Evolutionary conservation across 306 rosid genomes (phyloP), one percentile per base, ranked within the genome.

Genomic region (Quillaja saponaria): DNA sequence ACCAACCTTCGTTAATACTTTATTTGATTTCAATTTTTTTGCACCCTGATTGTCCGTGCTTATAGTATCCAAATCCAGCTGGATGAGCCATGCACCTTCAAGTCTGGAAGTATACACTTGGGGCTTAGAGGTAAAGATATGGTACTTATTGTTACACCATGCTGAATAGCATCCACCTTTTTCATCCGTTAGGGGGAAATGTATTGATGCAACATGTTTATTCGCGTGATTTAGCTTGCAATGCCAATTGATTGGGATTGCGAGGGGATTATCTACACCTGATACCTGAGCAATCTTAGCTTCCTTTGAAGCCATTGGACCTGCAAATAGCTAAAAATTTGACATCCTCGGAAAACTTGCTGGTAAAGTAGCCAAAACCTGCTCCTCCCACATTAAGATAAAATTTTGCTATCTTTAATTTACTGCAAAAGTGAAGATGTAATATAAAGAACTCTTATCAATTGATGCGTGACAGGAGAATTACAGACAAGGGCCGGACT

Each of bases 81-180:
- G 99, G 95, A 62, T 81, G 86, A 58, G 91, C 90, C n/a, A 87
- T 85, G 95, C 78, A 89, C 95, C 63, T 88, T 81, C 83, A 84
- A 92, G 77, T 84, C 71, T 45, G 99, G 99, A 63, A 87, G 99
- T 49, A 61, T 89, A 53, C 86, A 89, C 71, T 89, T 87, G 96
- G 96, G 95, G 76, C 79, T n/a, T 92, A 58, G 96, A 92, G 72
- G 95, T 89, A 89, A 53, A 80, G 85, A 85, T 85, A 89, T 8
- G 99, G 97, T 89, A 80, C 59, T 78, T 55, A 12, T 64, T 19
- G 17, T 49, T 37, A 25, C 49, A 20, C 14, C 42, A 41, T 52
- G 56, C 44, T 39, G 6, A 34, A 38, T 37, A 16, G 33, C 37
- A 21, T 14, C 15, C 41, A 15, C 60, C 67, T n/a, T 34, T n/a